Conservation (phyloP, 1,284 basidiomycete species). For the Rhodotorula mucilaginosa region DNA sequence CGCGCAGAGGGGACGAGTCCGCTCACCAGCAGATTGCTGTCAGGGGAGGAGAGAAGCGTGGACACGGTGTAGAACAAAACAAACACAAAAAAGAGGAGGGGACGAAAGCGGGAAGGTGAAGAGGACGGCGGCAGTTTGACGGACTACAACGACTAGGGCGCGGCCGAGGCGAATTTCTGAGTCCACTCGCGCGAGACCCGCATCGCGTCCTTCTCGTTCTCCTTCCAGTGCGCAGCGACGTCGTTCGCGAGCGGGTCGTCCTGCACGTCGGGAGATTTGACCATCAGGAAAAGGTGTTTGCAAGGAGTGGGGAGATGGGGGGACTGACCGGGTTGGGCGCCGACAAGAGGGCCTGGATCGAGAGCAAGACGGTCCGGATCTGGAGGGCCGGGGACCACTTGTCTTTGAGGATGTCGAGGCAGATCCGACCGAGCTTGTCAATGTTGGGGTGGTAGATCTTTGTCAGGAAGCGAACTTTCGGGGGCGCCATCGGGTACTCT, state of each 20-base stretch:
- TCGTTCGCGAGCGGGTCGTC: constrained; percentile 93
- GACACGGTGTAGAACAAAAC: no score
- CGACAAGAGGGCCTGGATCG: constrained; percentile 90
- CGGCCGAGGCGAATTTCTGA: constrained; percentile 56
- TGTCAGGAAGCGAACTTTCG: constrained; percentile 96
- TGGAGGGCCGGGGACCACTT: constrained; percentile 99
- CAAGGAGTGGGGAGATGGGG: no score
- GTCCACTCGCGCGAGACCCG: constrained; percentile 91
- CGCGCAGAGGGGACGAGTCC: no score
- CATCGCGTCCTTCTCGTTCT: constrained; percentile 88
- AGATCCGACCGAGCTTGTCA: constrained; percentile 98
- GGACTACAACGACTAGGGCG: no score
- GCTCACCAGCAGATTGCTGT: no score
- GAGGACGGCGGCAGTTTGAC: neutral
- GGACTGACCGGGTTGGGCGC: constrained; percentile 82
- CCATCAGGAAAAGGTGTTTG: no score
- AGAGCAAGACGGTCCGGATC: constrained; percentile 94
- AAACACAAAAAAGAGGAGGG: neutral
- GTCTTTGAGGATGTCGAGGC: constrained; percentile 97
- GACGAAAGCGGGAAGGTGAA: neutral
- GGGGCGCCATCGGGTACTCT: constrained; percentile 98
- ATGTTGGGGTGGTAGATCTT: constrained; percentile 99
- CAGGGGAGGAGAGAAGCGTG: no score
- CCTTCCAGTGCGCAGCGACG: constrained; percentile 97
- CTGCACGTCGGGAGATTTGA: constrained; percentile 15